Percentiles rank a stretch among this genome's conserved stretches.
Conservation (phyloP, 306 rosid species). For the Castanea sativa region DNA sequence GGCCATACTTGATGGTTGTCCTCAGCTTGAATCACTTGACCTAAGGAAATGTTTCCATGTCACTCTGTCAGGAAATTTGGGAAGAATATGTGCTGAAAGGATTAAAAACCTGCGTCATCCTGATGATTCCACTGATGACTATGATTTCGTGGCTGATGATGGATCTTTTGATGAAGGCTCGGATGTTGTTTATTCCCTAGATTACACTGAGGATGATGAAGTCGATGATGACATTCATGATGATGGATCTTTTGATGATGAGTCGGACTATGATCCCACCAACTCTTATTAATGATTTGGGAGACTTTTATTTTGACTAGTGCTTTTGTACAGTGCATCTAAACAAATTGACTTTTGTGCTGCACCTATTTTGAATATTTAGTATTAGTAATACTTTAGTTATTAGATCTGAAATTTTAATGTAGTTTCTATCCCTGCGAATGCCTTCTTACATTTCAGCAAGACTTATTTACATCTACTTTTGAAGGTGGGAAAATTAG, state of each 20-base stretch:
- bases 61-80: slow-evolving; percentile 33
- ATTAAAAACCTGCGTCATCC: slow-evolving; percentile 28
- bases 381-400: neutral
- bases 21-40: neutral
- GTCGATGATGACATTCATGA: no score
- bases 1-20: slow-evolving; percentile 4
- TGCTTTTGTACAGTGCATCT: neutral
- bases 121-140: slow-evolving; percentile 37
- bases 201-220: no score
- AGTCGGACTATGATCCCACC: no score
- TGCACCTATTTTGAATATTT: neutral
- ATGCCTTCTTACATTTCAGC: no score
- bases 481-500: no score
- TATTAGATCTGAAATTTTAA: no score
- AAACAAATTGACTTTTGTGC: neutral
- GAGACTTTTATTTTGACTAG: no score
- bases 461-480: no score
- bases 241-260: no score
- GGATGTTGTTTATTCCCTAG: no score
- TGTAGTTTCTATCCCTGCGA: no score
- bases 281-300: no score
- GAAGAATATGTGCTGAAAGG: slow-evolving; percentile 3
- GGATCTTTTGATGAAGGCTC: slow-evolving; percentile 35
- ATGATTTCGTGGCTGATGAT: slow-evolving; percentile 19
- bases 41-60: slow-evolving; percentile 39